Evolutionary conservation across 1,284 basidiomycete species (phyloP).

Genomic region (Leccinum fallax): DNA sequence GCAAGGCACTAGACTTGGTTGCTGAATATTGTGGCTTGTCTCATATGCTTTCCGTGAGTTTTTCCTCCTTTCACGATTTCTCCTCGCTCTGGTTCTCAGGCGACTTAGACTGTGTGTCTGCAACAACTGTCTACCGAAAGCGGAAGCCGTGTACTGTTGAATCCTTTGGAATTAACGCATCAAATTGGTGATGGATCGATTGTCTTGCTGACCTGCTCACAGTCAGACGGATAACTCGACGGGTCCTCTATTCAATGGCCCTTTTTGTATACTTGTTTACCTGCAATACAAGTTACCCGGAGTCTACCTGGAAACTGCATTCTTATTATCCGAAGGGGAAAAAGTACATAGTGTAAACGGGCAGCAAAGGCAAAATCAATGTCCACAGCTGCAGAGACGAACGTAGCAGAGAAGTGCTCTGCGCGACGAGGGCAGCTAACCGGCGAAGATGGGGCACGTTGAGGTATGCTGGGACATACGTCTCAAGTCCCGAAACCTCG

Average conservation of each 20-base stretch:
- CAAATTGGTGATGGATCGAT: slow-evolving; percentile 48
- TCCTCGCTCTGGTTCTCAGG: not conserved
- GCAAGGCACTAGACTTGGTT: no score
- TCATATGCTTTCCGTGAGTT: no score
- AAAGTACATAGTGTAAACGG: slow-evolving; percentile 25
- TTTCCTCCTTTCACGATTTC: no score
- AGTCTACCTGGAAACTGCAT: slow-evolving; percentile 1
- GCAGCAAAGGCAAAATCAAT: slow-evolving; percentile 11
- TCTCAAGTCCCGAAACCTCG: slow-evolving; percentile 86
- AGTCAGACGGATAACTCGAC: slow-evolving; percentile 2
- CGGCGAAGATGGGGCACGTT: slow-evolving; percentile 83
- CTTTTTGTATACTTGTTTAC: not conserved
- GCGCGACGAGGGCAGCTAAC: slow-evolving; percentile 80
- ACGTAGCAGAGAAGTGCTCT: slow-evolving; percentile 15
- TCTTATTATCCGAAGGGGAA: slow-evolving; percentile 21
- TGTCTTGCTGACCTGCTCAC: slow-evolving; percentile 28
- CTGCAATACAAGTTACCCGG: slow-evolving; percentile 1
- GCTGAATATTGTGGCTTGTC: no score
- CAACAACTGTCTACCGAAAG: slow-evolving; percentile 24
- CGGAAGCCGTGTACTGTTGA: slow-evolving; percentile 35
- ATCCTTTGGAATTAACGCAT: slow-evolving; percentile 42
- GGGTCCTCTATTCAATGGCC: not conserved
- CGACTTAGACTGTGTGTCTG: slow-evolving; percentile 37
- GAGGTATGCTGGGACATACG: slow-evolving; percentile 85
- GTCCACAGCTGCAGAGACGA: slow-evolving; percentile 3